Conservation (phyloP, 176 grass and related monocot species). For the Zea luxurians region DNA sequence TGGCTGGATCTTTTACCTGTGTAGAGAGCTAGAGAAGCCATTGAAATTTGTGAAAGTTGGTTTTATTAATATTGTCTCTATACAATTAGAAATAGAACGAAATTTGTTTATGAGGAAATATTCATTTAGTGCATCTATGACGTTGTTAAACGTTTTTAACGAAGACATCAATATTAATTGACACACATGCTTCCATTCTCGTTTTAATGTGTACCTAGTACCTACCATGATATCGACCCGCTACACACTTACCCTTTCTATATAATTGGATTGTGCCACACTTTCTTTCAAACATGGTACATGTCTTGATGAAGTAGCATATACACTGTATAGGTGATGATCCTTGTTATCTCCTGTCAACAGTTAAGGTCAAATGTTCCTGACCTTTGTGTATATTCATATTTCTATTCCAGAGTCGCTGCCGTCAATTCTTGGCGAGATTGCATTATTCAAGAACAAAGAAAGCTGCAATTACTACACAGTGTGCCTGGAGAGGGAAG, state of each 20-base stretch:
- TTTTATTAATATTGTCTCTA: conserved; percentile 18
- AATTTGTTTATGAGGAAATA: neutral
- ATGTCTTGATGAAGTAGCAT: conserved; percentile 14
- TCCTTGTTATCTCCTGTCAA: neutral
- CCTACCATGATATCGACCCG: conserved; percentile 4
- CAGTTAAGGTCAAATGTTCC: conserved; percentile 21
- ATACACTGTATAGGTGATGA: conserved; percentile 13
- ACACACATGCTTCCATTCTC: conserved; percentile 8
- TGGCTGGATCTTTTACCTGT: conserved; percentile 19
- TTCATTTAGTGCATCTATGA: neutral
- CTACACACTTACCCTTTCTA: conserved; percentile 1
- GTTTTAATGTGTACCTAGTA: neutral
- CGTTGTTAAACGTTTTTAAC: neutral
- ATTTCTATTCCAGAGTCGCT: conserved; percentile 70
- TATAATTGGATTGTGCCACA: conserved; percentile 5
- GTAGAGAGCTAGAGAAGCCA: conserved; percentile 13
- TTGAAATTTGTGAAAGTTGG: conserved; percentile 3
- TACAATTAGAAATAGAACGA: conserved; percentile 5
- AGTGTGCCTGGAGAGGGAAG: conserved; percentile 96
- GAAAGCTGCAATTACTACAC: conserved; percentile 87
- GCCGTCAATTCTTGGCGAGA: conserved; percentile 72
- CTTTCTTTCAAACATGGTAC: conserved; percentile 23
- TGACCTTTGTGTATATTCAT: conserved; percentile 22
- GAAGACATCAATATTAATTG: neutral
- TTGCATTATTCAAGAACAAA: conserved; percentile 80